Evolutionary conservation across 352 stramenopile genomes (phyloP).

Genomic region (Phytophthora tubulina): DNA sequence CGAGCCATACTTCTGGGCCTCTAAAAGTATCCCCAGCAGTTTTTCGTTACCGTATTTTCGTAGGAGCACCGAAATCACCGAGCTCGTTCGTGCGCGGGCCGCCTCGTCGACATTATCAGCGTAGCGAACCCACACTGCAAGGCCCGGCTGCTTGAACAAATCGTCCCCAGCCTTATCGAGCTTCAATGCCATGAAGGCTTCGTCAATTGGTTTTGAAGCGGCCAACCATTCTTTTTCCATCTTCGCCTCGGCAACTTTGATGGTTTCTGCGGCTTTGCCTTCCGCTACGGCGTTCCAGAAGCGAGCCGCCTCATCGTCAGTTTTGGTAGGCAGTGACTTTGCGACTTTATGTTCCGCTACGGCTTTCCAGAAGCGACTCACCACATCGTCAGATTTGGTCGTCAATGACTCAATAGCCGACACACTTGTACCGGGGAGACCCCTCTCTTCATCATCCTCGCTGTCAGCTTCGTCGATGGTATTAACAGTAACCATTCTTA

Average conservation of each 20-base stretch:
- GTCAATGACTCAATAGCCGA: neutral
- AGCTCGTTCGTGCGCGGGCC: neutral
- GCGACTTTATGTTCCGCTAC: neutral
- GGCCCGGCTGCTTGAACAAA: neutral
- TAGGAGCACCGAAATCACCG: neutral
- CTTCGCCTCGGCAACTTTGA: neutral
- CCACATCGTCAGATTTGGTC: neutral
- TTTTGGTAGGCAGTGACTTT: neutral
- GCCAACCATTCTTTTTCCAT: neutral
- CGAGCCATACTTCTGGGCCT: neutral
- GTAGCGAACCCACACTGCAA: neutral
- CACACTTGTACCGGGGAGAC: neutral
- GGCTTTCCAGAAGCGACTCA: neutral
- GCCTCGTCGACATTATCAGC: neutral
- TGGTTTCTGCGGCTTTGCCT: neutral
- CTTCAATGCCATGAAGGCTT: neutral
- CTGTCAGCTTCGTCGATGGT: neutral
- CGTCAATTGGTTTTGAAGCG: neutral
- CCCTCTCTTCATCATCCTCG: neutral
- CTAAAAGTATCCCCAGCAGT: neutral
- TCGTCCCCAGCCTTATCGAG: neutral
- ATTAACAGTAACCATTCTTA: neutral
- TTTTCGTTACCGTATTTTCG: neutral
- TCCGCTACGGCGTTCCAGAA: neutral
- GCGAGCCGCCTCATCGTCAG: neutral